Conservation (phyloP, 1,284 basidiomycete species). For the Naganishia liquefaciens region DNA sequence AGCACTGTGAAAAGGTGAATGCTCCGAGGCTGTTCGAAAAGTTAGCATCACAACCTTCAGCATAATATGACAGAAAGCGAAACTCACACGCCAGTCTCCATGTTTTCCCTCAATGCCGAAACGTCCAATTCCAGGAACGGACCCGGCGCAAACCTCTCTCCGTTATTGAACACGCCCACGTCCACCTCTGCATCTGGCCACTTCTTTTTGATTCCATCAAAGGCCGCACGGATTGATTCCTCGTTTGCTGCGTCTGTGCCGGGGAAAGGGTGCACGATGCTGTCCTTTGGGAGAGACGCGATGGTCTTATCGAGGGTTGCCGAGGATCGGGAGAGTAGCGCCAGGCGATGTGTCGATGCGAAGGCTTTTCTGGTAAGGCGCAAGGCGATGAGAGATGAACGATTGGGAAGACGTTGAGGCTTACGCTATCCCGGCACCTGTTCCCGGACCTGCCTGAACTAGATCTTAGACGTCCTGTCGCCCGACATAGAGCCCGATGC, state of each 20-base stretch:
- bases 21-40: constrained; percentile 21
- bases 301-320: constrained; percentile 33
- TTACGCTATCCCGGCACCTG: constrained; percentile 34
- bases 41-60: background rate
- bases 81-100: constrained; percentile 44
- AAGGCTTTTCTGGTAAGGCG: constrained; percentile 39
- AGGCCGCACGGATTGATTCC: constrained; percentile 39
- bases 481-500: background rate
- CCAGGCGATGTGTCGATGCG: constrained; percentile 45
- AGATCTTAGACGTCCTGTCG: background rate
- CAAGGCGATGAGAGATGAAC: background rate
- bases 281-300: constrained; percentile 39
- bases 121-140: constrained; percentile 43
- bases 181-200: constrained; percentile 45
- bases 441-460: constrained; percentile 30
- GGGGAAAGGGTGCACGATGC: constrained; percentile 32
- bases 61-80: background rate
- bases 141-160: constrained; percentile 40
- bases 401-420: background rate
- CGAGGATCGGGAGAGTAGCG: constrained; percentile 46
- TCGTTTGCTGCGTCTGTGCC: constrained; percentile 39
- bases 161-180: constrained; percentile 48
- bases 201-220: constrained; percentile 39
- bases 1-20: constrained; percentile 31
- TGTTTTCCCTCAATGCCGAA: constrained; percentile 39